Percentiles rank a stretch among this genome's conserved stretches.
phyloP scores from a whole-genome alignment of 768 basidiomycete species.

The Kwoniella europaea region DNA sequence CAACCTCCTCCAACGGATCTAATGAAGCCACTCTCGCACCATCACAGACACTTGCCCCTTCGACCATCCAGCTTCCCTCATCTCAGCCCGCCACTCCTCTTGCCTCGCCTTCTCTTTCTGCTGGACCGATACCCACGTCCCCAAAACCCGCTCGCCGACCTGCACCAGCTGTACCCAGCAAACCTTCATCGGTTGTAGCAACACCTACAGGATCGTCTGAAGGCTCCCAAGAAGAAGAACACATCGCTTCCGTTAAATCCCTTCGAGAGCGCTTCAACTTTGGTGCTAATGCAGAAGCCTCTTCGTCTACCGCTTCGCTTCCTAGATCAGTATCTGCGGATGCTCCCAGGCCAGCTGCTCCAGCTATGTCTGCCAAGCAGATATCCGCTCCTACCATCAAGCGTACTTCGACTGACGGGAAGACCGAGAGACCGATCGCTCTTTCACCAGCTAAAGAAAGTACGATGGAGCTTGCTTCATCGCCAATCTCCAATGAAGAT shows the following conservation, averaged over 20 bases:
- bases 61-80: conserved; percentile 1
- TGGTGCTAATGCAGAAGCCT: conserved; percentile 3
- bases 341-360: not conserved
- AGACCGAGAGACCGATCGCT: conserved; percentile 6
- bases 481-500: not conserved
- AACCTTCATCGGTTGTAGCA: conserved; percentile 6
- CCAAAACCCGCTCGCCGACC: conserved; percentile 20
- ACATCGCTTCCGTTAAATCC: conserved; percentile 30
- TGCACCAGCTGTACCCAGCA: conserved; percentile 24
- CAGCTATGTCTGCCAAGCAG: conserved; percentile 17
- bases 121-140: conserved; percentile 8
- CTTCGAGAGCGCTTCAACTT: conserved; percentile 33
- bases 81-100: conserved; percentile 10
- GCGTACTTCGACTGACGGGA: conserved; percentile 28
- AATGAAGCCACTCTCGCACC: not conserved
- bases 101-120: conserved; percentile 6
- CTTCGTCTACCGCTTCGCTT: conserved; percentile 5
- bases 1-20: not conserved
- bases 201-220: conserved; percentile 19
- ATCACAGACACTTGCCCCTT: not conserved
- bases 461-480: not conserved
- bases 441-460: conserved; percentile 11
- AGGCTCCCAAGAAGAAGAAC: conserved; percentile 3
- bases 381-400: conserved; percentile 22
- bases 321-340: conserved; percentile 18